phyloP scores from a whole-genome alignment of 441 rosid species.

The Populus tomentosa region DNA sequence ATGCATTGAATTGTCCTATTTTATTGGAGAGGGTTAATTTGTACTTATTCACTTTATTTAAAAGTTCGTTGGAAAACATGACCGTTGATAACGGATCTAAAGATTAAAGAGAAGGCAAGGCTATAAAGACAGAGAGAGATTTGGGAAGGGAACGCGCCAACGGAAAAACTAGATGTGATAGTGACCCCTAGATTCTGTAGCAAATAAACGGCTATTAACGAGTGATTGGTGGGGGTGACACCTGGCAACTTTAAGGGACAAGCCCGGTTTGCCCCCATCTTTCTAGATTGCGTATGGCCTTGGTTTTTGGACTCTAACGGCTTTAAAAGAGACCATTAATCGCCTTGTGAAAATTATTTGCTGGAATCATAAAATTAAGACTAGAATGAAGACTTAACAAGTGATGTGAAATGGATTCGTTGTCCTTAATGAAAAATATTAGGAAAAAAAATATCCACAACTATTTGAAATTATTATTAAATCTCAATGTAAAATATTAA shows the following conservation, averaged over 20 bases:
- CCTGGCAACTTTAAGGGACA: conserved; percentile 5
- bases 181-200: conserved; percentile 14
- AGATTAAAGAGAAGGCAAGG: background rate
- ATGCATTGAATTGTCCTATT: background rate
- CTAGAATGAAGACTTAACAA: background rate
- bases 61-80: conserved; percentile 13
- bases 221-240: conserved; percentile 22
- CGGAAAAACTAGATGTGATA: background rate
- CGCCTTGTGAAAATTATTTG: background rate
- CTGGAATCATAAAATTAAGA: background rate
- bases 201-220: conserved; percentile 22
- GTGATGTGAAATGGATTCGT: no score
- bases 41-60: background rate
- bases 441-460: no score
- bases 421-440: no score
- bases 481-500: no score
- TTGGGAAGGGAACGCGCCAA: conserved; percentile 1
- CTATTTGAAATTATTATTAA: no score
- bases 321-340: background rate
- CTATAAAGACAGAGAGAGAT: background rate
- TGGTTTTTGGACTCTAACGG: no score
- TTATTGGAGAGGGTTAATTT: background rate
- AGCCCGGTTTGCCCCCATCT: background rate
- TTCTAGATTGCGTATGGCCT: background rate
- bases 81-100: conserved; percentile 46